Evolutionary conservation across 768 basidiomycete species (phyloP), one percentile per base, ranked within the genome.

Genomic region (Hericium alpestre): DNA sequence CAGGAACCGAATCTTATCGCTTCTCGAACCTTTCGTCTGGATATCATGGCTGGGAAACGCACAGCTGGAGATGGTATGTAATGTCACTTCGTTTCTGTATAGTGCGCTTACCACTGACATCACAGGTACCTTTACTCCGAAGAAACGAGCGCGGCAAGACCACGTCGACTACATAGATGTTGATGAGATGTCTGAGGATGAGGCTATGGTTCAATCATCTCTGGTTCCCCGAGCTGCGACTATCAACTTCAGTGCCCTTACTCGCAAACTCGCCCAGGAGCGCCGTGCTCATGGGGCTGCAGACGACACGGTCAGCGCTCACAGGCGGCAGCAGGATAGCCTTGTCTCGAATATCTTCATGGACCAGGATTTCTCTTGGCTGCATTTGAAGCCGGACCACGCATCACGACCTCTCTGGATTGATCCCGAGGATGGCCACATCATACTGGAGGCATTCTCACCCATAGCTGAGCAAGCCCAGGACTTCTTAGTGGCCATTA

Each of bases 381-480:
- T 96, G 43, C 83, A 87, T 63, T 74, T 99, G 55, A 96, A 97
- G 69, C 74, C 80, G 2, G 96, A 99, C 72, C 96, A 99, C 69
- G 77, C 83, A 37, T 87, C 90, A 5, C 83, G 96, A 49, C 96
- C 96, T 15, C 74, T 98, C 16, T 99, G 95, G 94, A 97, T 99
- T 61, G 90, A 87, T 63, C 92, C 93, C 6, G 87, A 90, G 62
- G 87, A 92, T 67, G 86, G 86, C 0, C 84, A 88, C 63, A 97
- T 98, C 65, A 98, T 98, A 59, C 83, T 99, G 38, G 96, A 99
- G 71, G 93, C 92, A 0, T 99, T 99, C 70, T 93, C 92, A 22
- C 93, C 96, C 4, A 93, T 98, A 60, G 94, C 95, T 20, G 93
- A 94, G 66, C 93, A 95, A 71, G 96, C 96, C 3, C 96, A 98